Conservation (phyloP, 176 grass and related monocot genomes). For the Ensete glaucum region DNA sequence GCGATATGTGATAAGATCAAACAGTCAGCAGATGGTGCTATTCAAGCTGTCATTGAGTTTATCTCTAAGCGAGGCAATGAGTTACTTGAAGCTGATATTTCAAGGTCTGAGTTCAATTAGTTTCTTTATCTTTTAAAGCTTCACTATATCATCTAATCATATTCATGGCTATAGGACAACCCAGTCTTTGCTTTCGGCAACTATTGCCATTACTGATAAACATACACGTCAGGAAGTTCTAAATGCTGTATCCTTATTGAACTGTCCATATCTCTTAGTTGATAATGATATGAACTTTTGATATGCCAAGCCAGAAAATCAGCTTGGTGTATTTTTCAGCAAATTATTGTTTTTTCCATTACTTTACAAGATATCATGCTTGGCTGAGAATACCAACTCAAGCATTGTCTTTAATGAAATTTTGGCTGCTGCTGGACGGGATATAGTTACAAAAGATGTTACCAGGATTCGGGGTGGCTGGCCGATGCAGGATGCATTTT, state of each 20-base stretch:
- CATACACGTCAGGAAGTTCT: constrained; percentile 74
- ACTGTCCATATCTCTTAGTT: constrained; percentile 3
- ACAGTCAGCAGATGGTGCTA: constrained; percentile 90
- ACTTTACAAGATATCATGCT: constrained; percentile 57
- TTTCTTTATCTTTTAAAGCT: constrained; percentile 8
- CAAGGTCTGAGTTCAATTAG: constrained; percentile 40
- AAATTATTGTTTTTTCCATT: constrained; percentile 34
- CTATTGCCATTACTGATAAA: constrained; percentile 62
- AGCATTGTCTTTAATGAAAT: constrained; percentile 84
- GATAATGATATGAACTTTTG: neutral
- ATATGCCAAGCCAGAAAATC: neutral
- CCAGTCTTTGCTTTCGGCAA: constrained; percentile 78
- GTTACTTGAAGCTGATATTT: constrained; percentile 68
- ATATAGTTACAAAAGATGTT: constrained; percentile 90
- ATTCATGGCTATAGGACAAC: constrained; percentile 52
- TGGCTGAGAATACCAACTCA: constrained; percentile 85
- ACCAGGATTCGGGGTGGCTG: constrained; percentile 87
- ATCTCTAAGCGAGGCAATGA: constrained; percentile 88
- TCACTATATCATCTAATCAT: constrained; percentile 6
- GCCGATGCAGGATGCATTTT: constrained; percentile 89
- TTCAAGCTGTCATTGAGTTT: constrained; percentile 85
- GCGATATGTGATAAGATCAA: constrained; percentile 90
- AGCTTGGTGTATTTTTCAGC: neutral
- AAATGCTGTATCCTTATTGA: constrained; percentile 67
- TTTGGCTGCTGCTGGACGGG: constrained; percentile 71